Evolutionary conservation across 2,329 filamentous ascomycete species (phyloP).

Genomic region (Calonectria montana): DNA sequence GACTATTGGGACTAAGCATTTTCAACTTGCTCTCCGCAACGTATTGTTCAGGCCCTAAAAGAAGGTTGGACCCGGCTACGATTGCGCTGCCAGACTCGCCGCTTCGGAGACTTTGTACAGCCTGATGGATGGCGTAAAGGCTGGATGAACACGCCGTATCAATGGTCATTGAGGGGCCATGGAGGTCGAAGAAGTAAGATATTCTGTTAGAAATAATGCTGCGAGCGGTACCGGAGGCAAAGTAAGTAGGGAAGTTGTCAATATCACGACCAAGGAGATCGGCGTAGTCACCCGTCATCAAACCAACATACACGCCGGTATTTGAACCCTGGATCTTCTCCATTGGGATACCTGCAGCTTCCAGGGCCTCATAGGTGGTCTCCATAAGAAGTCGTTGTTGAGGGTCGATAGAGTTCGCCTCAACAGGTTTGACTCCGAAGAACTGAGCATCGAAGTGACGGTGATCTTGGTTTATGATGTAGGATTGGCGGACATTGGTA

Average conservation of each 20-base stretch:
- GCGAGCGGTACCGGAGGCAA: conserved; percentile 17
- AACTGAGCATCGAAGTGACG: conserved; percentile 38
- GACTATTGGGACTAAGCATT: not conserved
- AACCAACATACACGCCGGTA: conserved; percentile 37
- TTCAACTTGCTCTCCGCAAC: not conserved
- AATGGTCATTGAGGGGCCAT: conserved; percentile 43
- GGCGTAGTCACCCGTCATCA: conserved; percentile 41
- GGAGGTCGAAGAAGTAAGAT: conserved; percentile 34
- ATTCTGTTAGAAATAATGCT: conserved; percentile 31
- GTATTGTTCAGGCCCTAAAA: conserved; percentile 24
- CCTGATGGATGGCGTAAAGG: conserved; percentile 48
- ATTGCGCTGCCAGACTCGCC: conserved; percentile 24
- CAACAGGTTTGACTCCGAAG: conserved; percentile 25
- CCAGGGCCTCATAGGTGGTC: conserved; percentile 47
- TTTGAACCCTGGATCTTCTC: conserved; percentile 10
- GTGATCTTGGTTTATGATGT: conserved; percentile 26
- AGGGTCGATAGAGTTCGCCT: conserved; percentile 45
- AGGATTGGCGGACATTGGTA: conserved; percentile 46
- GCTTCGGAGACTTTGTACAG: conserved; percentile 27
- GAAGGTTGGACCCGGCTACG: conserved; percentile 31
- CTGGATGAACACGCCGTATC: conserved; percentile 54
- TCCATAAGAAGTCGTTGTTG: conserved; percentile 49
- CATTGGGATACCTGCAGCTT: conserved; percentile 10
- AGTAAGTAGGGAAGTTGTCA: conserved; percentile 3
- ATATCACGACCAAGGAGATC: conserved; percentile 15